Conservation (phyloP, 2,329 filamentous ascomycete species). For the Aspergillus candidus region DNA sequence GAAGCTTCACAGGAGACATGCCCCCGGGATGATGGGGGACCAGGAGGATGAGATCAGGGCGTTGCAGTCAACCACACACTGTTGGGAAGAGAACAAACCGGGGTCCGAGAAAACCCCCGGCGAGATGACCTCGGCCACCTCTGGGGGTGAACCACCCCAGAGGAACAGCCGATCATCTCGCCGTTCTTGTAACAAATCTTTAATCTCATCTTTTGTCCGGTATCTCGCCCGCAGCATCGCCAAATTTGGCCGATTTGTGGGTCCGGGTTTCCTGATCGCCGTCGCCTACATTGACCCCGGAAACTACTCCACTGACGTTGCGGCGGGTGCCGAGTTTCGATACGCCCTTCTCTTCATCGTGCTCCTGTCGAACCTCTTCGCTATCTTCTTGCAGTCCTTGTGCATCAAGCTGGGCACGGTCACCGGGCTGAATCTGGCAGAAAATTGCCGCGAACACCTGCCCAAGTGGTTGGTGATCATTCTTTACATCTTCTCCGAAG, state of each 20-base stretch:
- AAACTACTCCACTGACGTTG: slow-evolving; percentile 46
- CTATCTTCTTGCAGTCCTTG: slow-evolving; percentile 44
- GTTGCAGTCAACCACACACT: slow-evolving; percentile 17
- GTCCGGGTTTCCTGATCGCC: slow-evolving; percentile 44
- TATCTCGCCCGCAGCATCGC: slow-evolving; percentile 25
- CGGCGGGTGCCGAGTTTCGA: slow-evolving; percentile 41
- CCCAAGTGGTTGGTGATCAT: slow-evolving; percentile 59
- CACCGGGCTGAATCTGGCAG: slow-evolving; percentile 60
- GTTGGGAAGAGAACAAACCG: slow-evolving; percentile 17
- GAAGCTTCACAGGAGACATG: slow-evolving; percentile 43
- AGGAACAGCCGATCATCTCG: slow-evolving; percentile 28
- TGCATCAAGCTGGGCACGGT: slow-evolving; percentile 61
- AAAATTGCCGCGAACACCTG: slow-evolving; percentile 60
- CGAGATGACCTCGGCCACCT: slow-evolving; percentile 25
- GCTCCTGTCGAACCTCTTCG: slow-evolving; percentile 44
- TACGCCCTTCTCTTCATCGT: slow-evolving; percentile 44
- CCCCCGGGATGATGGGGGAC: slow-evolving; percentile 18
- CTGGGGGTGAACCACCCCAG: slow-evolving; percentile 24
- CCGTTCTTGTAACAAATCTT: slow-evolving; percentile 17
- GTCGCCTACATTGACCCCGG: slow-evolving; percentile 47
- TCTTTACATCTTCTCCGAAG: slow-evolving; percentile 59
- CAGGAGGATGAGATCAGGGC: slow-evolving; percentile 19
- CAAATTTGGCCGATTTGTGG: slow-evolving; percentile 42
- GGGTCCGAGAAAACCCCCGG: slow-evolving; percentile 18
- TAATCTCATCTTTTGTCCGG: slow-evolving; percentile 11